Evolutionary conservation across 139 green algal species (phyloP).

Genomic region (Chlorella ohadii): DNA sequence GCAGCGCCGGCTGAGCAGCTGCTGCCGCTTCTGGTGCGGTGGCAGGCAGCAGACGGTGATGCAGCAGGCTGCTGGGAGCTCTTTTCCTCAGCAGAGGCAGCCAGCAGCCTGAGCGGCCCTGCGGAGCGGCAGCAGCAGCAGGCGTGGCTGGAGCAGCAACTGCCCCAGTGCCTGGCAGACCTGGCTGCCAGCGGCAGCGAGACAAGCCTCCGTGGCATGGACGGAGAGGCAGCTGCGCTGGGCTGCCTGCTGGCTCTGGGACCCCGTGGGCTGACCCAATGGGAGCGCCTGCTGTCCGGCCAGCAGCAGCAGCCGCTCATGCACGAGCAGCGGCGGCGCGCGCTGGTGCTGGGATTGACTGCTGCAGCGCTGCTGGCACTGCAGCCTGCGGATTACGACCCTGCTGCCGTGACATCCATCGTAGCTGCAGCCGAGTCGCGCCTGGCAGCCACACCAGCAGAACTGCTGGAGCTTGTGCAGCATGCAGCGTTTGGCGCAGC

Average conservation of each 20-base stretch:
- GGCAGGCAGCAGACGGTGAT: slow-evolving; percentile 6
- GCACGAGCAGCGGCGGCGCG: not conserved
- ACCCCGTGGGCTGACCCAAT: not conserved
- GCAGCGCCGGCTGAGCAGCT: slow-evolving; percentile 7
- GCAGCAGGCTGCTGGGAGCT: not conserved
- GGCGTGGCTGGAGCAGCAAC: slow-evolving; percentile 5
- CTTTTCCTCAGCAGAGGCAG: not conserved
- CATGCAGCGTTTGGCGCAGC: slow-evolving; percentile 1
- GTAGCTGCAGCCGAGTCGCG: slow-evolving; percentile 1
- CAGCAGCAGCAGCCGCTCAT: not conserved
- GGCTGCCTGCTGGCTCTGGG: slow-evolving; percentile 33
- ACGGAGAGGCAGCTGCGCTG: not conserved
- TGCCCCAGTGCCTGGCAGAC: not conserved
- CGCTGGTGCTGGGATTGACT: slow-evolving; percentile 19
- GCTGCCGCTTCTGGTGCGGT: slow-evolving; percentile 7
- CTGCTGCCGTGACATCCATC: not conserved
- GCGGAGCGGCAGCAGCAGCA: slow-evolving; percentile 15
- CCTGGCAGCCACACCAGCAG: not conserved
- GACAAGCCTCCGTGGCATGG: not conserved
- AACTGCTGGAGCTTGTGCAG: not conserved
- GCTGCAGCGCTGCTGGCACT: not conserved
- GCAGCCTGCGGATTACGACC: not conserved
- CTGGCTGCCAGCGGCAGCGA: not conserved
- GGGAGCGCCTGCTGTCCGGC: slow-evolving; percentile 12
- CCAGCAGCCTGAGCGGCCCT: not conserved